Percentiles rank a stretch among this genome's conserved stretches.
Evolutionary conservation across 768 basidiomycete species (phyloP).

Genomic region (Solioccasus polychromus): DNA sequence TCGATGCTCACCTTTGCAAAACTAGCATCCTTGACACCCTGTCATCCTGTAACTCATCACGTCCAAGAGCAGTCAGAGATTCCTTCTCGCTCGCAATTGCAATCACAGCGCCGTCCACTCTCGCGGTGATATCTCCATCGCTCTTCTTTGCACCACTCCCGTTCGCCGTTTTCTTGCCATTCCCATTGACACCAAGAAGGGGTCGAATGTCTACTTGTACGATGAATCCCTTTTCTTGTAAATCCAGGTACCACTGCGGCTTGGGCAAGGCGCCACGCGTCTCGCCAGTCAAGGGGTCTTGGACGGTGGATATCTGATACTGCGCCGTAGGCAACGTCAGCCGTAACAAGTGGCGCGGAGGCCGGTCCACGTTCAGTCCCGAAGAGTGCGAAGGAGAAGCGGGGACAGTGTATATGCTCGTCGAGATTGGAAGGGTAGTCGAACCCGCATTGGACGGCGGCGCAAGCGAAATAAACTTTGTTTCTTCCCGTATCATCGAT

Average conservation of each 20-base stretch:
- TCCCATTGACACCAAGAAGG: conserved; percentile 30
- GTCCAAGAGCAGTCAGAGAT: conserved; percentile 62
- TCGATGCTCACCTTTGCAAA: conserved; percentile 54
- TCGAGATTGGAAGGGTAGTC: conserved; percentile 48
- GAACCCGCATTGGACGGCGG: conserved; percentile 9
- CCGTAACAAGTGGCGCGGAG: conserved; percentile 71
- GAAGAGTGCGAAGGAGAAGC: conserved; percentile 81
- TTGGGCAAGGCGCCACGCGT: conserved; percentile 54
- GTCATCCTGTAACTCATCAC: conserved; percentile 76
- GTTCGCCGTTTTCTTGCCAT: conserved; percentile 2
- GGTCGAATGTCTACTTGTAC: conserved; percentile 58
- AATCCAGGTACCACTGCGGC: conserved; percentile 69
- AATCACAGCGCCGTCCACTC: conserved; percentile 38
- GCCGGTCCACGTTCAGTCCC: conserved; percentile 48
- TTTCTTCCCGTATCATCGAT: conserved; percentile 42
- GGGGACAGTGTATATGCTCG: conserved; percentile 72
- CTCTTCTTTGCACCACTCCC: conserved; percentile 8
- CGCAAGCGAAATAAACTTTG: conserved; percentile 36
- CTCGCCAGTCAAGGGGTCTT: conserved; percentile 80
- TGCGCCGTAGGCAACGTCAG: conserved; percentile 81
- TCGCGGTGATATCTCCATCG: conserved; percentile 12
- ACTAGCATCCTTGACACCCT: conserved; percentile 62
- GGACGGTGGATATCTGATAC: conserved; percentile 70
- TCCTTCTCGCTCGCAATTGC: conserved; percentile 72
- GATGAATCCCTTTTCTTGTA: conserved; percentile 58